Percentiles rank a stretch among this genome's conserved stretches.
These are phyloP conservation scores for Aspergillus phoenicis DNA, from an alignment of 2,329 filamentous ascomycete species.

Conservation along the genomic window DNA sequence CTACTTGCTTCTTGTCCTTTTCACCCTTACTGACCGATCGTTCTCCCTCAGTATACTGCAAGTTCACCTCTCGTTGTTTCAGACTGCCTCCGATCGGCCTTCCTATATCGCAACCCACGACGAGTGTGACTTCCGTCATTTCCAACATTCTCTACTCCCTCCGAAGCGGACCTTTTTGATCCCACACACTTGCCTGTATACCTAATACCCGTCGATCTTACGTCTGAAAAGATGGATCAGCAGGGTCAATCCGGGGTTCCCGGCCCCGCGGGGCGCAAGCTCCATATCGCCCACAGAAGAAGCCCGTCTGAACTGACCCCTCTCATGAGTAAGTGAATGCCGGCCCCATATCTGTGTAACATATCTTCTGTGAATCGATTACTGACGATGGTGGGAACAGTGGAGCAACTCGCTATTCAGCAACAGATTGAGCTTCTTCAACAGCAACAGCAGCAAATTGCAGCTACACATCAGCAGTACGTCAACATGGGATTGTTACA, in stretches of 20 bases:
- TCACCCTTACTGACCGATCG: constrained; percentile 22
- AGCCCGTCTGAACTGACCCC: constrained; percentile 97
- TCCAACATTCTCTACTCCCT: constrained; percentile 29
- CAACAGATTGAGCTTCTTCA: constrained; percentile 97
- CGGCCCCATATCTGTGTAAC: neutral
- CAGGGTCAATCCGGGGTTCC: constrained; percentile 58
- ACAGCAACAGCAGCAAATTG: constrained; percentile 96
- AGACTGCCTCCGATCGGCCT: constrained; percentile 30
- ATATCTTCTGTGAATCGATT: constrained; percentile 37
- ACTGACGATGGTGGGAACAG: constrained; percentile 51
- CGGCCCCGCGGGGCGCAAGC: constrained; percentile 81
- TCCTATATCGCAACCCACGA: constrained; percentile 29
- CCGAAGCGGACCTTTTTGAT: constrained; percentile 17
- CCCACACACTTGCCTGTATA: constrained; percentile 17
- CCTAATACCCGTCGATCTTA: constrained; percentile 21
- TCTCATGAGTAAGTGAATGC: constrained; percentile 83
- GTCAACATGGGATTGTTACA: constrained; percentile 96
- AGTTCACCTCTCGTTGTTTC: constrained; percentile 27
- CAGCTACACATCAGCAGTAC: constrained; percentile 95
- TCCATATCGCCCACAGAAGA: constrained; percentile 95
- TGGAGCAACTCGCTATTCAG: constrained; percentile 97
- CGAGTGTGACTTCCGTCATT: constrained; percentile 29
- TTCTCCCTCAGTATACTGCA: constrained; percentile 22
- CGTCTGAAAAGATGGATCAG: constrained; percentile 61
- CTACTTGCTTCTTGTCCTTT: constrained; percentile 9